These are phyloP conservation scores for Podila epigama DNA, from an alignment of 192 early-diverging fungal genomes.

Conservation along the genomic window DNA sequence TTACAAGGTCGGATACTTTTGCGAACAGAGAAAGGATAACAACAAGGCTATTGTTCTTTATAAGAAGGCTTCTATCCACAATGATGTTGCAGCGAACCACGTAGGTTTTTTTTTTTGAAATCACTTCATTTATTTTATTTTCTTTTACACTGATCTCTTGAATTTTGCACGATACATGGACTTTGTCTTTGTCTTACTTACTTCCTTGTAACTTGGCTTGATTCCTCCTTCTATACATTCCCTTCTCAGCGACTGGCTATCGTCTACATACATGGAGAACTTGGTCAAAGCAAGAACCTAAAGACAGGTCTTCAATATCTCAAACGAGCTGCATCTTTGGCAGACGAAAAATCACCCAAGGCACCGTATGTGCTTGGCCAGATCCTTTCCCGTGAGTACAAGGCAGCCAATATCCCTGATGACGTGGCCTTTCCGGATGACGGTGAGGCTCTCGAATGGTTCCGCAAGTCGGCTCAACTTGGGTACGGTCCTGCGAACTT, in stretches of 20 bases:
- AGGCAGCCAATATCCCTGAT: constrained; percentile 58
- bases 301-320: constrained; percentile 87
- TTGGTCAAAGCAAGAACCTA: constrained; percentile 71
- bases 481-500: constrained; percentile 80
- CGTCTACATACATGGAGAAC: constrained; percentile 76
- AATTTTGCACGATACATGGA: background rate
- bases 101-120: constrained; percentile 37
- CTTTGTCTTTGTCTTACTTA: background rate
- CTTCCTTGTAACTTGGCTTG: background rate
- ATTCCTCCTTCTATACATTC: no score
- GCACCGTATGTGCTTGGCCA: constrained; percentile 79
- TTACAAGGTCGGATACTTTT: constrained; percentile 69
- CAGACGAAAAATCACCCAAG: constrained; percentile 69
- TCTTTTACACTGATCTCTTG: background rate
- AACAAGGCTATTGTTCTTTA: constrained; percentile 73
- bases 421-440: constrained; percentile 74
- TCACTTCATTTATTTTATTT: background rate
- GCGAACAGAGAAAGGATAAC: constrained; percentile 66
- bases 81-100: constrained; percentile 71
- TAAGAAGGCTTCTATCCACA: constrained; percentile 72
- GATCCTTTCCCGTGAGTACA: constrained; percentile 77
- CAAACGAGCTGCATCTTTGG: constrained; percentile 76
- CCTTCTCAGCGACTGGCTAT: constrained; percentile 80
- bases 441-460: constrained; percentile 76
- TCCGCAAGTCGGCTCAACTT: constrained; percentile 74